Evolutionary conservation across 2,329 filamentous ascomycete genomes (phyloP).

Genomic region (Cladophialophora exuberans): DNA sequence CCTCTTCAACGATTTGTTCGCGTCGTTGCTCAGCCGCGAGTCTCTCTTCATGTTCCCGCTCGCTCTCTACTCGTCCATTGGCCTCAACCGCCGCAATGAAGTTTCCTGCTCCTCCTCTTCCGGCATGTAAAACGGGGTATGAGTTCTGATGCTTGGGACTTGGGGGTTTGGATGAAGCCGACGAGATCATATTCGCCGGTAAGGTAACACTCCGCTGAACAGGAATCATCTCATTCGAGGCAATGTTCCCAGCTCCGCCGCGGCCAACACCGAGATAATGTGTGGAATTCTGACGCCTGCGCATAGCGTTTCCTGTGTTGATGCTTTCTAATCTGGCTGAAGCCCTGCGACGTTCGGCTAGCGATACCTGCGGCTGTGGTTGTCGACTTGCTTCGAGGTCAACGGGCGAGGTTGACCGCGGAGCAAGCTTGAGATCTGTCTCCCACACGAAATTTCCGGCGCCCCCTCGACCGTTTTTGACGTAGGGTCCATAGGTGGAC

Average conservation of each 20-base stretch:
- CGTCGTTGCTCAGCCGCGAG: slow-evolving; percentile 27
- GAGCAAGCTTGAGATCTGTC: slow-evolving; percentile 35
- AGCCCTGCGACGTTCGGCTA: slow-evolving; percentile 29
- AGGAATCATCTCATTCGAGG: slow-evolving; percentile 15
- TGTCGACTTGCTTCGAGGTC: slow-evolving; percentile 51
- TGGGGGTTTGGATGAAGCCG: background rate
- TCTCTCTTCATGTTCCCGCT: slow-evolving; percentile 23
- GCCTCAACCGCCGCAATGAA: slow-evolving; percentile 38
- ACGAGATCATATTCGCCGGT: slow-evolving; percentile 13
- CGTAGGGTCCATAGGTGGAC: slow-evolving; percentile 43
- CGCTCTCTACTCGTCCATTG: slow-evolving; percentile 18
- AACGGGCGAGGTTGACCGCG: slow-evolving; percentile 10
- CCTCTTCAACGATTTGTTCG: slow-evolving; percentile 29
- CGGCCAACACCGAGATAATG: slow-evolving; percentile 27
- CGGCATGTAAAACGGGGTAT: slow-evolving; percentile 38
- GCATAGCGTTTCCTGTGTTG: slow-evolving; percentile 26
- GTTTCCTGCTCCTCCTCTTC: slow-evolving; percentile 67
- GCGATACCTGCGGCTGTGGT: slow-evolving; percentile 24
- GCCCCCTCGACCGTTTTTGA: slow-evolving; percentile 63
- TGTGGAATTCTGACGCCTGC: slow-evolving; percentile 21
- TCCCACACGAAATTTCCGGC: slow-evolving; percentile 65
- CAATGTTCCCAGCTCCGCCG: slow-evolving; percentile 31
- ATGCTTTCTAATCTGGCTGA: slow-evolving; percentile 28
- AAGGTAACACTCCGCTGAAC: slow-evolving; percentile 22
- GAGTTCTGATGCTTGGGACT: slow-evolving; percentile 9